phyloP scores from a whole-genome alignment of 257 asterid genomes.

The Cordia subcordata region DNA sequence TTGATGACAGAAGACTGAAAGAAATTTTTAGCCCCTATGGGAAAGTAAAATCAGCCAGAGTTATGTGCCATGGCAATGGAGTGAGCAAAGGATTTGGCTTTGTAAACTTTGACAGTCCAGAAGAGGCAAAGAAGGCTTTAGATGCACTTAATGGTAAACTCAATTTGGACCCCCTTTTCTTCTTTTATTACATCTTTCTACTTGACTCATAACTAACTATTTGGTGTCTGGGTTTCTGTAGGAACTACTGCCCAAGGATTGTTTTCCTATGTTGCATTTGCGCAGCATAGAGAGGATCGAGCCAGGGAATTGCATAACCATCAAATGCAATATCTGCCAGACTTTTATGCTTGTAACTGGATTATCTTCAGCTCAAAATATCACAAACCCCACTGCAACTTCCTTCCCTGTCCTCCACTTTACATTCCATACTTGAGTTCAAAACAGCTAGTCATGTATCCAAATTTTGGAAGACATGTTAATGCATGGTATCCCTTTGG shows the following conservation, averaged over 20 bases:
- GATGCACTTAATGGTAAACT: conserved; percentile 26
- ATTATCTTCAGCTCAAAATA: conserved; percentile 5
- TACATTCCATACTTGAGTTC: conserved; percentile 9
- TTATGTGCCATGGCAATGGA: conserved; percentile 20
- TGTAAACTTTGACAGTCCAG: conserved; percentile 22
- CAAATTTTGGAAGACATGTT: not conserved
- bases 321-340: conserved; percentile 12
- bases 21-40: conserved; percentile 28
- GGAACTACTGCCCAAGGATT: conserved; percentile 24
- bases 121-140: conserved; percentile 30
- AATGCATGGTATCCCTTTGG: conserved; percentile 13
- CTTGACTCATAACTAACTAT: conserved; percentile 4
- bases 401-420: conserved; percentile 12
- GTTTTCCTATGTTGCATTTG: conserved; percentile 25
- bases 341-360: conserved; percentile 14
- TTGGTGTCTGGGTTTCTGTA: conserved; percentile 8
- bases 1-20: conserved; percentile 23
- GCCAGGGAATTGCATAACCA: conserved; percentile 5
- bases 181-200: not conserved
- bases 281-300: conserved; percentile 16
- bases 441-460: conserved; percentile 12
- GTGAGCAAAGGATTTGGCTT: conserved; percentile 28
- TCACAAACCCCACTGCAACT: conserved; percentile 8
- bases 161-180: not conserved
- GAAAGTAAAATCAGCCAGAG: conserved; percentile 28